Evolutionary conservation across 768 basidiomycete genomes (phyloP), one percentile per base, ranked within the genome.

Genomic region (Russula sp.): DNA sequence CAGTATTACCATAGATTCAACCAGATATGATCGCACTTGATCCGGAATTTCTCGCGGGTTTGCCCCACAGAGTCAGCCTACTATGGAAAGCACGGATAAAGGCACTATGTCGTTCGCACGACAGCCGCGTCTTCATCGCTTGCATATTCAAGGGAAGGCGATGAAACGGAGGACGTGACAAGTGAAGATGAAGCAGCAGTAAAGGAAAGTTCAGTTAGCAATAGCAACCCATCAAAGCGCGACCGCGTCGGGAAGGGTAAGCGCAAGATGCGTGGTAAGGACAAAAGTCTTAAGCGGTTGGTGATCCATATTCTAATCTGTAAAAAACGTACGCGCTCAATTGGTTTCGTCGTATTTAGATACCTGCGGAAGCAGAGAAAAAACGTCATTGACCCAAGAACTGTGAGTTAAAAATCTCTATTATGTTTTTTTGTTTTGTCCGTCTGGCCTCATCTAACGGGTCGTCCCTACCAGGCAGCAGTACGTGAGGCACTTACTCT

Each of bases 1-100:
- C 18, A 44, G n/a, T 10, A 55, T 28, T 71, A n/a, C n/a, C n/a
- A n/a, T n/a, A 93, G 90, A 88, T 98, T 65, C 90, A 89, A 79
- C 89, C 93, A 3, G 95, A 98, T 66, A 84, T 95, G 78, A 98
- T 99, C 68, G 81, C 91, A 0, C 82, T 92, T 52, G 88, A 91
- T 72, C 84, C 90, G 0, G 87, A 89, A 59, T 83, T 89, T 71
- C 77, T 92, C 38, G 90, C 20, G 83, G 82, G 14, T 76, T 94
- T 49, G 86, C 84, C 2, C 81, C 84, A 2, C 80, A 81, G 1
- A 79, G 82, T 4, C 87, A 84, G 69, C 69, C 86, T 46, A 83
- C 85, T n/a, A n/a, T n/a, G n/a, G 83, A 81, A 16, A 67, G 79
- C 36, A 69, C 80, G 66, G 71, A 77, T 46, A 73, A 75, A 18